Evolutionary conservation across 192 early-diverging fungal genomes (phyloP).

Genomic region (Podila verticillata): DNA sequence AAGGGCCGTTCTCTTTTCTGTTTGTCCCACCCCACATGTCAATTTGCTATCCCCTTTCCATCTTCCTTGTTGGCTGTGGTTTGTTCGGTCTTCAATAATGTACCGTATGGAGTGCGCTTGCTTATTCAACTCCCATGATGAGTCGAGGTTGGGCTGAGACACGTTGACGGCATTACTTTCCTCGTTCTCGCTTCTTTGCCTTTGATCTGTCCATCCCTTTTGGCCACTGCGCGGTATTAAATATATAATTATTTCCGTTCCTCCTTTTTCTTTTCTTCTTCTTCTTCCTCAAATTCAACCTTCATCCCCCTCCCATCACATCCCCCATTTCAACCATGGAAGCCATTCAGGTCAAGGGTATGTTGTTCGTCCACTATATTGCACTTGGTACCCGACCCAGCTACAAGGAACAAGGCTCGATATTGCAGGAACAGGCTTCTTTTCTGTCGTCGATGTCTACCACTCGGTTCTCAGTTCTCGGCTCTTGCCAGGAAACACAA

Average conservation of each 20-base stretch:
- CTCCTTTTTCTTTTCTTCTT: conserved; percentile 23
- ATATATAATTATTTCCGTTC: conserved; percentile 11
- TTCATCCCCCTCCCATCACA: conserved; percentile 15
- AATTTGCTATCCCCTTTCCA: background rate
- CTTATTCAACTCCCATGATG: too few relatives aligned
- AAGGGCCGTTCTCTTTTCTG: background rate
- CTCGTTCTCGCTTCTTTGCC: too few relatives aligned
- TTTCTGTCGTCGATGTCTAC: too few relatives aligned
- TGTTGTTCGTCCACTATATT: background rate
- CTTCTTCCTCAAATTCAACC: conserved; percentile 24
- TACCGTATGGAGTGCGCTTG: too few relatives aligned
- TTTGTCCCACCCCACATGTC: conserved; percentile 5
- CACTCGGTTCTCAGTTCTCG: too few relatives aligned
- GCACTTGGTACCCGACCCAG: too few relatives aligned
- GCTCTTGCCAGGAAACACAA: too few relatives aligned
- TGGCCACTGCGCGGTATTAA: background rate
- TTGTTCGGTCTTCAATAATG: background rate
- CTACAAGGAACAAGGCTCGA: background rate
- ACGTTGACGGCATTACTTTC: too few relatives aligned
- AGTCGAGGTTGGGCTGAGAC: too few relatives aligned
- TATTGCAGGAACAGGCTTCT: background rate
- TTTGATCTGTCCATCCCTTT: background rate
- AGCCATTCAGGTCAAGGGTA: conserved; percentile 47
- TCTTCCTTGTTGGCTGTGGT: background rate
- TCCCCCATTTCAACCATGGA: conserved; percentile 50